Percentiles rank a stretch among this genome's conserved stretches.
These are phyloP conservation scores for Teratosphaeriaceae sp. DNA, from an alignment of 2,329 filamentous ascomycete species.

Conservation along the genomic window DNA sequence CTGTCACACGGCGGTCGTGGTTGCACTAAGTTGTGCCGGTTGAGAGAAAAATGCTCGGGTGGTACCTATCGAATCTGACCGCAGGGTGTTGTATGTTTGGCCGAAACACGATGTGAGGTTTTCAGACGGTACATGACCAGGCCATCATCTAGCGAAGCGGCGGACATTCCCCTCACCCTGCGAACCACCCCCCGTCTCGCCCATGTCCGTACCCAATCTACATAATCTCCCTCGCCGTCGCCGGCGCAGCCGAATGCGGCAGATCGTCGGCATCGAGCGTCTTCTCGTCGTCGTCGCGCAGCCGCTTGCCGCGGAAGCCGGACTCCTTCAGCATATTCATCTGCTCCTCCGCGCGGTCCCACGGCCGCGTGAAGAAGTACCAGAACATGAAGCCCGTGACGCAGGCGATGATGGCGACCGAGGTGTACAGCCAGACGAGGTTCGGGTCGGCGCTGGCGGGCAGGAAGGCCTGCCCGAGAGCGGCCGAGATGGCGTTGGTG, in stretches of 20 bases:
- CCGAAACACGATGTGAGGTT: no score
- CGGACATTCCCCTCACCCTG: no score
- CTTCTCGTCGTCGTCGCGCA: neutral
- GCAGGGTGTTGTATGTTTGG: no score
- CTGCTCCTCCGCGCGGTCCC: slow-evolving; percentile 59
- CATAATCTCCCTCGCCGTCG: neutral
- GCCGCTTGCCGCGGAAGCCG: slow-evolving; percentile 11
- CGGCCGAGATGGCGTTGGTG: slow-evolving; percentile 52
- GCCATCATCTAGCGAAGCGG: no score
- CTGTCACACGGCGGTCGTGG: no score
- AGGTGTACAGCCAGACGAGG: slow-evolving; percentile 62
- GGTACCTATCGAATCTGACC: no score
- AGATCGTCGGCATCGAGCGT: neutral
- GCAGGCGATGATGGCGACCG: slow-evolving; percentile 56
- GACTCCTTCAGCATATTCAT: slow-evolving; percentile 53
- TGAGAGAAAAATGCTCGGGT: no score
- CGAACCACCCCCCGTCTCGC: no score
- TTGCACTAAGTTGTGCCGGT: no score
- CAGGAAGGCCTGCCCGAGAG: slow-evolving; percentile 55
- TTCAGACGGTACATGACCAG: no score
- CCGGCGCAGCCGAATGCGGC: neutral
- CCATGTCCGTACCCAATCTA: no score
- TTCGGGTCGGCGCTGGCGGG: slow-evolving; percentile 57
- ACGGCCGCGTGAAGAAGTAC: slow-evolving; percentile 55
- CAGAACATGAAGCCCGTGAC: slow-evolving; percentile 61